Percentiles rank a stretch among this genome's conserved stretches.
phyloP scores from a whole-genome alignment of 1,284 basidiomycete species.

The Fomitiporia mediterranea region DNA sequence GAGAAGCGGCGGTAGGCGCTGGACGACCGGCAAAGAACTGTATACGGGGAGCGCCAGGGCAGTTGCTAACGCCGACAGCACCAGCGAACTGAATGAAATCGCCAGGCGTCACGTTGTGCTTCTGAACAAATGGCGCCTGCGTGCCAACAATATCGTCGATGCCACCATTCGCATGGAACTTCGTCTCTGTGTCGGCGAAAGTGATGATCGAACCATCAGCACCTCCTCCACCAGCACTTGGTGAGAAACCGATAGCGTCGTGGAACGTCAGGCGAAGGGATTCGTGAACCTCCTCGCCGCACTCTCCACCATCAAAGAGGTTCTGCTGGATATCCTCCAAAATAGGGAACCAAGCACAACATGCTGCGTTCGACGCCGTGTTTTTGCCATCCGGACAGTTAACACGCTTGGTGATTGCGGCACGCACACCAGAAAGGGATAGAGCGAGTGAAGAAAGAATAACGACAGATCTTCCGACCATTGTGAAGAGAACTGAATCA shows the following conservation, averaged over 20 bases:
- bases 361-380: slow-evolving; percentile 34
- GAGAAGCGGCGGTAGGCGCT: slow-evolving; percentile 31
- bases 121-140: slow-evolving; percentile 31
- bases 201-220: slow-evolving; percentile 39
- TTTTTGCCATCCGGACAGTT: slow-evolving; percentile 34
- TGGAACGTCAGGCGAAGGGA: slow-evolving; percentile 42
- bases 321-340: slow-evolving; percentile 36
- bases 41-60: slow-evolving; percentile 38
- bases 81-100: slow-evolving; percentile 37
- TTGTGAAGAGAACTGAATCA: too few species aligned
- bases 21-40: slow-evolving; percentile 37
- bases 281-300: slow-evolving; percentile 40
- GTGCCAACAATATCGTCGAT: slow-evolving; percentile 34
- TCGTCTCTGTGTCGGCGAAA: slow-evolving; percentile 32
- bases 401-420: slow-evolving; percentile 30
- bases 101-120: slow-evolving; percentile 25
- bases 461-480: too few species aligned
- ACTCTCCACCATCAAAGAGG: slow-evolving; percentile 37
- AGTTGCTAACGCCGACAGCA: slow-evolving; percentile 38
- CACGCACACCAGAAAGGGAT: slow-evolving; percentile 20
- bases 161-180: slow-evolving; percentile 23
- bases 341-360: slow-evolving; percentile 38
- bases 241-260: slow-evolving; percentile 40
- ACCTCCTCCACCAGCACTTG: slow-evolving; percentile 30
- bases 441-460: slow-evolving; percentile 25